A percentile compares a stretch with the other conserved stretches of the same genome.
phyloP scores from a whole-genome alignment of 495 filamentous ascomycete species.

The Penicillium simplicissimum region DNA sequence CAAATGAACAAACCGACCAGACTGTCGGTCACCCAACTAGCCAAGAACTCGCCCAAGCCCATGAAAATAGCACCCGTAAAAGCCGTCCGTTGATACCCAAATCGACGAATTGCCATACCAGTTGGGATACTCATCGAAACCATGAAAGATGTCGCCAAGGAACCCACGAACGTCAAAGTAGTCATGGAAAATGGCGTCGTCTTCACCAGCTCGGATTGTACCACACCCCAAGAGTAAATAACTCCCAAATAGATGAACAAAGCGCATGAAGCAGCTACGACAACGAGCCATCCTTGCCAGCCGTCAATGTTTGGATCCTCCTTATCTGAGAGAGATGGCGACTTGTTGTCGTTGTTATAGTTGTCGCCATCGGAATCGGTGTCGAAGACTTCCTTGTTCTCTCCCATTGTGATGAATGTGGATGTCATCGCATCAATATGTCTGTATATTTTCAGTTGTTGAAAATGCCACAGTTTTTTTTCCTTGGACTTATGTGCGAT shows the following conservation, averaged over 20 bases:
- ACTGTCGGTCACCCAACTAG: conserved; percentile 9
- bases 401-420: not conserved
- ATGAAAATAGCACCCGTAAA: conserved; percentile 12
- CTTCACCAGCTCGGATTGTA: conserved; percentile 9
- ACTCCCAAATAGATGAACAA: conserved; percentile 15
- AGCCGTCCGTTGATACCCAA: conserved; percentile 6
- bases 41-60: conserved; percentile 16
- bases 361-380: conserved; percentile 1
- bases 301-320: conserved; percentile 7
- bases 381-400: not conserved
- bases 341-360: not conserved
- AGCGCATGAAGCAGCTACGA: conserved; percentile 7
- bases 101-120: conserved; percentile 3
- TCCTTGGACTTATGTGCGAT: not conserved
- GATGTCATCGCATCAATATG: not conserved
- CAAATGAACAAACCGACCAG: conserved; percentile 14
- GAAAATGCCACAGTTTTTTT: not conserved
- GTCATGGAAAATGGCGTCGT: conserved; percentile 13
- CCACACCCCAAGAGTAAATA: conserved; percentile 14
- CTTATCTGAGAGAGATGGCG: not conserved
- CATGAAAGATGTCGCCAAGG: conserved; percentile 11
- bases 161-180: conserved; percentile 14
- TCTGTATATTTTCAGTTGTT: not conserved
- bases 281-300: conserved; percentile 14
- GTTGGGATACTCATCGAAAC: conserved; percentile 2